Percentiles rank a stretch among this genome's conserved stretches.
These are phyloP conservation scores for Collybiopsis luxurians DNA, from an alignment of 768 basidiomycete species.

Conservation along the genomic window DNA sequence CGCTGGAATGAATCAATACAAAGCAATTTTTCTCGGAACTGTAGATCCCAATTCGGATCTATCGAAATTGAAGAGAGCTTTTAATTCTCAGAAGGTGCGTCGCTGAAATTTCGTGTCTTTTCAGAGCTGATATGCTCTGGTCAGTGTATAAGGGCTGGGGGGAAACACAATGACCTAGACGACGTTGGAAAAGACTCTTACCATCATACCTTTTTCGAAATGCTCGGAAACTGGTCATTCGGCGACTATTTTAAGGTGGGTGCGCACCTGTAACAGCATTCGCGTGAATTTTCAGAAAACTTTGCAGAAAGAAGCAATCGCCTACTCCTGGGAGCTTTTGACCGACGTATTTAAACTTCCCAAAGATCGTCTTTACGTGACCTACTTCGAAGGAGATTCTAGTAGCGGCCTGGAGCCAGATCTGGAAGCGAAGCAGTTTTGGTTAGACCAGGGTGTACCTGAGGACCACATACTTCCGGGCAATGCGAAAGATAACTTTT, in stretches of 20 bases:
- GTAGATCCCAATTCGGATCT: conserved; percentile 94
- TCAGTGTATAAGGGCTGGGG: conserved; percentile 93
- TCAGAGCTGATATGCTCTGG: neutral
- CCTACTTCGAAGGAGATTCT: conserved; percentile 96
- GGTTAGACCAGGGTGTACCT: conserved; percentile 85
- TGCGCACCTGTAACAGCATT: conserved; percentile 5
- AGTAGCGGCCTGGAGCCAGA: conserved; percentile 84
- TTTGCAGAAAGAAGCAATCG: conserved; percentile 84
- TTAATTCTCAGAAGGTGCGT: conserved; percentile 83
- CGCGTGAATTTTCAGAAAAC: conserved; percentile 1
- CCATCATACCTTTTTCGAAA: conserved; percentile 98
- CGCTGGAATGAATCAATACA: conserved; percentile 99
- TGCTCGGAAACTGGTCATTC: conserved; percentile 99
- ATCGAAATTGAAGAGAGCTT: conserved; percentile 87
- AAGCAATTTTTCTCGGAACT: conserved; percentile 95
- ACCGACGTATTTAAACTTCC: conserved; percentile 87
- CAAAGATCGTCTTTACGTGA: conserved; percentile 90
- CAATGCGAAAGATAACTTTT: conserved; percentile 97
- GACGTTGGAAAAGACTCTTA: conserved; percentile 99
- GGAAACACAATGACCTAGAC: conserved; percentile 99
- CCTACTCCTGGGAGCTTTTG: conserved; percentile 92
- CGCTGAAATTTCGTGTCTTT: neutral
- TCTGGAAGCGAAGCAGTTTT: conserved; percentile 80
- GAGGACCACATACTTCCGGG: conserved; percentile 93
- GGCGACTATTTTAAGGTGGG: conserved; percentile 98